Conservation (phyloP, 441 rosid genomes). For the Corymbia calophylla region DNA sequence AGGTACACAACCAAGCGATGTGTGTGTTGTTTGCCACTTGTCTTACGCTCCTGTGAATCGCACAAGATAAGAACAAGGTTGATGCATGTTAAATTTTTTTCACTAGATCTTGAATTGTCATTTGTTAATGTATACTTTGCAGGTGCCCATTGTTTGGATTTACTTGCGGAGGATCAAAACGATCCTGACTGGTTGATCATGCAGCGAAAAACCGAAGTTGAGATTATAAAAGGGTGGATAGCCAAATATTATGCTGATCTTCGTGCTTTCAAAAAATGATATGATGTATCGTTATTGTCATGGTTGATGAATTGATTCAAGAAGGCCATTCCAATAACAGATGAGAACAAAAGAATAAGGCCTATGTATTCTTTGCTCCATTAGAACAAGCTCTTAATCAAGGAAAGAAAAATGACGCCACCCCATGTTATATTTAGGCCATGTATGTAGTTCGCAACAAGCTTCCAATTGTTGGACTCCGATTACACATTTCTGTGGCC, state of each 20-base stretch:
- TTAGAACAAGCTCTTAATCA: background rate
- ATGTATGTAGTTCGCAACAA: background rate
- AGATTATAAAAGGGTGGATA: constrained; percentile 47
- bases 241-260: constrained; percentile 37
- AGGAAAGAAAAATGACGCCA: background rate
- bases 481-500: background rate
- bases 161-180: constrained; percentile 8
- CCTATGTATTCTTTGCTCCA: background rate
- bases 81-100: background rate
- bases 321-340: background rate
- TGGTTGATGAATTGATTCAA: background rate
- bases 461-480: background rate
- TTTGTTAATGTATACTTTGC: background rate
- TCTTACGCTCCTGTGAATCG: background rate
- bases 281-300: background rate
- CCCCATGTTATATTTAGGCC: background rate
- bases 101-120: background rate
- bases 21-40: background rate
- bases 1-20: background rate
- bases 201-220: constrained; percentile 41
- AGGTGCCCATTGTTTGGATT: constrained; percentile 75
- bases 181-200: constrained; percentile 62
- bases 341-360: background rate
- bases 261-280: background rate
- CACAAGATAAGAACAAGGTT: background rate